A percentile compares a stretch with the other conserved stretches of the same genome.
Evolutionary conservation across 2,329 filamentous ascomycete genomes (phyloP).

Genomic region (Blumeriella jaapii): DNA sequence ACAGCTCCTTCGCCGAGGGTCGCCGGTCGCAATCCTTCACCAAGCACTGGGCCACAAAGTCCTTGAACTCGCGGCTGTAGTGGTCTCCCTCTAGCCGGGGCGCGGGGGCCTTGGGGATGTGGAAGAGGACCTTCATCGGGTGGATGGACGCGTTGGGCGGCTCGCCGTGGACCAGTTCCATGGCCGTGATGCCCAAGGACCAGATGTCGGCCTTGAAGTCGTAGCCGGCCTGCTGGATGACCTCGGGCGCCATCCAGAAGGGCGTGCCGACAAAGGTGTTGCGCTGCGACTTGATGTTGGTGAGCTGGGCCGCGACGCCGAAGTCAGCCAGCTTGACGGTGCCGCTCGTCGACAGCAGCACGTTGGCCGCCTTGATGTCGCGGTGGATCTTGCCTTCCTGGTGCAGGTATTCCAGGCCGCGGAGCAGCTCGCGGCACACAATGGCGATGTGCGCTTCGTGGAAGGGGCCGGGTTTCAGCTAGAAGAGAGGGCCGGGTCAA

Average conservation of each 20-base stretch:
- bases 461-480: conserved; percentile 86
- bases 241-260: conserved; percentile 94
- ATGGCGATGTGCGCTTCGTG: conserved; percentile 86
- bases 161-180: conserved; percentile 80
- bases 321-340: conserved; percentile 97
- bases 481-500: conserved; percentile 18
- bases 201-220: conserved; percentile 91
- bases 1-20: conserved; percentile 73
- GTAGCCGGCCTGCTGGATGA: conserved; percentile 75
- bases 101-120: conserved; percentile 80
- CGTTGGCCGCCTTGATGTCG: conserved; percentile 93
- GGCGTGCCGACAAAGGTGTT: conserved; percentile 97
- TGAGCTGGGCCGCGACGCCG: conserved; percentile 89
- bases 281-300: conserved; percentile 93
- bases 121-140: conserved; percentile 87
- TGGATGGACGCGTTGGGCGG: conserved; percentile 79
- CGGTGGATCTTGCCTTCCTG: conserved; percentile 90
- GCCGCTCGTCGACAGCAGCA: conserved; percentile 80
- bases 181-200: conserved; percentile 84
- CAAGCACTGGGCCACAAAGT: conserved; percentile 83
- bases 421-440: conserved; percentile 80
- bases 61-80: conserved; percentile 85
- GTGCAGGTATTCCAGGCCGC: conserved; percentile 87
- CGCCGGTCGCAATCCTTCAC: conserved; percentile 83
- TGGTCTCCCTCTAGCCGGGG: conserved; percentile 69